Evolutionary conservation across 352 stramenopile species (phyloP).

Genomic region (Phytophthora colocasiae): DNA sequence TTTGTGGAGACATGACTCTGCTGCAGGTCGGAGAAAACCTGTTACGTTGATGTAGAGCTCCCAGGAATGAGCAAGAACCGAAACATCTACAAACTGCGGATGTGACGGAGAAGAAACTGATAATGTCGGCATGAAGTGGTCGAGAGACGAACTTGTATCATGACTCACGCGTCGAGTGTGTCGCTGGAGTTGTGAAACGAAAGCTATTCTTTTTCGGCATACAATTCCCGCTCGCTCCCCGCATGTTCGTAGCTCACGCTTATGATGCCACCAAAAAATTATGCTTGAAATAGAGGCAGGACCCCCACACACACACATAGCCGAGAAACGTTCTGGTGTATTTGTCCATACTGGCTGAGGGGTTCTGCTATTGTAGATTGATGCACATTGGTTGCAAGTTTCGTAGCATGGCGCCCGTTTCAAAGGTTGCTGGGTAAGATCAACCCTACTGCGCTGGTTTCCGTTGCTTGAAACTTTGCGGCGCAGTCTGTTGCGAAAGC

Average conservation of each 20-base stretch:
- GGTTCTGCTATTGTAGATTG: neutral
- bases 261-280: neutral
- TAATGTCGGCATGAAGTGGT: neutral
- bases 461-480: neutral
- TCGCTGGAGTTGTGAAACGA: neutral
- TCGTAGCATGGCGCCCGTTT: neutral
- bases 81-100: neutral
- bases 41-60: no score
- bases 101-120: neutral
- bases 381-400: neutral
- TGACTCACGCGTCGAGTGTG: neutral
- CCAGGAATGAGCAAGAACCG: neutral
- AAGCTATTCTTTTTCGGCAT: neutral
- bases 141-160: neutral
- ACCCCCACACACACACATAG: no score
- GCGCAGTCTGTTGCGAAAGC: neutral
- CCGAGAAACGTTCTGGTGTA: no score
- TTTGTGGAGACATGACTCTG: neutral
- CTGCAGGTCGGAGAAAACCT: neutral
- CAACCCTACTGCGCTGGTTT: no score
- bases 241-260: neutral
- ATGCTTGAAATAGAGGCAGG: neutral
- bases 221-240: neutral
- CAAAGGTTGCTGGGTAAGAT: neutral
- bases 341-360: no score